A percentile compares a stretch with the other conserved stretches of the same genome.
phyloP scores from a whole-genome alignment of 106 monocot genomes.

The Triglochin maritima region DNA sequence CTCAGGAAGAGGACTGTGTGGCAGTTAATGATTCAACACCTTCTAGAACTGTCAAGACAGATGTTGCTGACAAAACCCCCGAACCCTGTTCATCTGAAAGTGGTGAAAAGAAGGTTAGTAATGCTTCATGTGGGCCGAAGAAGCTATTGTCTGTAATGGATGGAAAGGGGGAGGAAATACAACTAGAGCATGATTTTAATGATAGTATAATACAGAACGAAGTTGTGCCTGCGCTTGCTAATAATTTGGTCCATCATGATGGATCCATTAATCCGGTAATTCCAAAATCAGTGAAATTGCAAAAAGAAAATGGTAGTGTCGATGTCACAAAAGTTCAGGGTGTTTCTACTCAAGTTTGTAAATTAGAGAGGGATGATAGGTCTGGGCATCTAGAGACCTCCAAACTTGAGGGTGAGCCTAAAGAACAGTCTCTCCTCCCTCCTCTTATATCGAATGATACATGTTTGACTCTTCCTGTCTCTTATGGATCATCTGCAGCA shows the following conservation, averaged over 20 bases:
- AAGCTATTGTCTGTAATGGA: neutral
- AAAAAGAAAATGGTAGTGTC: neutral
- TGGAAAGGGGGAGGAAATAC: slow-evolving; percentile 2
- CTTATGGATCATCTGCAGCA: slow-evolving; percentile 7
- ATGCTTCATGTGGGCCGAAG: neutral
- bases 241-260: no score
- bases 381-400: neutral
- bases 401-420: slow-evolving; percentile 7
- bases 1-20: slow-evolving; percentile 6
- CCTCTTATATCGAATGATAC: slow-evolving; percentile 3
- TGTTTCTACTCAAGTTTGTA: neutral
- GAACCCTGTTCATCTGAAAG: slow-evolving; percentile 16
- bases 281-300: neutral
- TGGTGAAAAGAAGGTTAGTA: slow-evolving; percentile 10
- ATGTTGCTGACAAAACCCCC: neutral
- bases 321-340: neutral
- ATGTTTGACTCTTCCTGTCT: slow-evolving; percentile 2
- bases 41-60: slow-evolving; percentile 3
- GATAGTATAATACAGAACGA: neutral
- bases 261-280: no score
- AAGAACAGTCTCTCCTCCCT: neutral
- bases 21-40: neutral
- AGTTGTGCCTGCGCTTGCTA: neutral
- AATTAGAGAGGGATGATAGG: slow-evolving; percentile 1
- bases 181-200: neutral